Evolutionary conservation across 2,329 filamentous ascomycete genomes (phyloP).

Genomic region (Alternaria hordeiaustralica): DNA sequence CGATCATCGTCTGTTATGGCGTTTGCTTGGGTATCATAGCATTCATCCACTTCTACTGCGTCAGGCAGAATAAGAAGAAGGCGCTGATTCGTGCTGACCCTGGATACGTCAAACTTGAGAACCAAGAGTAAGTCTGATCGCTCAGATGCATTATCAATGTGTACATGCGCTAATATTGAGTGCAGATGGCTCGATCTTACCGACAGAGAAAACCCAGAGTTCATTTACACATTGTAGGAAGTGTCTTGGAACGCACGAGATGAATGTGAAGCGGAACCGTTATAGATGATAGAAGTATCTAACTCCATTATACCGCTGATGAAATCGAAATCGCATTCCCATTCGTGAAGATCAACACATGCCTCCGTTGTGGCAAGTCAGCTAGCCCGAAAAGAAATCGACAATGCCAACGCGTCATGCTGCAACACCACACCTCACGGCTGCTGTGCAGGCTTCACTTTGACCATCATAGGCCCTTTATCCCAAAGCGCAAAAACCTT

Average conservation of each 20-base stretch:
- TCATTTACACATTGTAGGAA: conserved; percentile 62
- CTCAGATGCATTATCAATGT: background rate
- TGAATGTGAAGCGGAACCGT: background rate
- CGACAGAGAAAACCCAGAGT: conserved; percentile 69
- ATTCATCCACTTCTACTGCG: conserved; percentile 70
- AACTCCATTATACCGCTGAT: background rate
- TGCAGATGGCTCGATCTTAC: conserved; percentile 65
- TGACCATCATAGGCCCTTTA: conserved; percentile 38
- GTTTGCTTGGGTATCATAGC: conserved; percentile 61
- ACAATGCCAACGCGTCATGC: background rate
- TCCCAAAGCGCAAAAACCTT: conserved; percentile 43
- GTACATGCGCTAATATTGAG: background rate
- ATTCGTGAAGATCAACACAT: too few species aligned
- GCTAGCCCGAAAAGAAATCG: too few species aligned
- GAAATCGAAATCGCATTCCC: too few species aligned
- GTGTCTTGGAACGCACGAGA: background rate
- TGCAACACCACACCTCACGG: background rate
- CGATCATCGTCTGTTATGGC: conserved; percentile 66
- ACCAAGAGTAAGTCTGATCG: conserved; percentile 62
- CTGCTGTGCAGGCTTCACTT: conserved; percentile 26
- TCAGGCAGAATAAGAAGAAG: conserved; percentile 66
- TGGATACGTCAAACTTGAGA: conserved; percentile 67
- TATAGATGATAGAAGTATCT: background rate
- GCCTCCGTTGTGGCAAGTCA: background rate
- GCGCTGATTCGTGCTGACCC: conserved; percentile 58